These are phyloP conservation scores for Aspergillus tamarii DNA, from an alignment of 2,329 filamentous ascomycete species.

Conservation along the genomic window DNA sequence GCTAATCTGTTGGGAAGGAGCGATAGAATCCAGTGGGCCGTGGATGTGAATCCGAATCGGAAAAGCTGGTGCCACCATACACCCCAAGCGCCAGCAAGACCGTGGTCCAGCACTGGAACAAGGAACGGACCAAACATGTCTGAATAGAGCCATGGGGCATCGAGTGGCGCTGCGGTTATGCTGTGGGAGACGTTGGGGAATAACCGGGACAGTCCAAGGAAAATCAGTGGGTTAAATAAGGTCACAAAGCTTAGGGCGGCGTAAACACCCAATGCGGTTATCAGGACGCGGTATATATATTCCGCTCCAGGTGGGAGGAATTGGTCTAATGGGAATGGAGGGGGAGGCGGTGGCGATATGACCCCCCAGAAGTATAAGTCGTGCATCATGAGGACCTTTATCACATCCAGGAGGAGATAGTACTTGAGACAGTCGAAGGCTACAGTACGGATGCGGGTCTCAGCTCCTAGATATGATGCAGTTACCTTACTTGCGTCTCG, in stretches of 20 bases:
- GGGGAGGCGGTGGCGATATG: constrained; percentile 51
- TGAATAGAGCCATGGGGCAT: constrained; percentile 64
- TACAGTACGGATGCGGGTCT: constrained; percentile 51
- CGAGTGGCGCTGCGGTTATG: constrained; percentile 61
- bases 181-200: constrained; percentile 59
- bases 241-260: constrained; percentile 65
- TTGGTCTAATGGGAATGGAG: constrained; percentile 50
- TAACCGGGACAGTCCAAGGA: constrained; percentile 55
- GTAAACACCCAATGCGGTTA: constrained; percentile 62
- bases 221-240: constrained; percentile 63
- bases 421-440: constrained; percentile 54
- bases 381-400: constrained; percentile 69
- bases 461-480: constrained; percentile 41
- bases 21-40: constrained; percentile 44
- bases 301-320: constrained; percentile 43
- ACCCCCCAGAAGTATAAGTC: constrained; percentile 77
- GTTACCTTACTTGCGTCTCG: constrained; percentile 9
- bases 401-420: constrained; percentile 71
- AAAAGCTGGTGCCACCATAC: constrained; percentile 91
- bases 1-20: constrained; percentile 26
- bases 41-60: constrained; percentile 58
- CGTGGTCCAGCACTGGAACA: constrained; percentile 56
- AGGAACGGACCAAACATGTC: constrained; percentile 58
- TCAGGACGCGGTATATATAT: constrained; percentile 58
- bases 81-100: constrained; percentile 81